phyloP scores from a whole-genome alignment of 2,329 filamentous ascomycete genomes.

The Penicillium vulpinum region DNA sequence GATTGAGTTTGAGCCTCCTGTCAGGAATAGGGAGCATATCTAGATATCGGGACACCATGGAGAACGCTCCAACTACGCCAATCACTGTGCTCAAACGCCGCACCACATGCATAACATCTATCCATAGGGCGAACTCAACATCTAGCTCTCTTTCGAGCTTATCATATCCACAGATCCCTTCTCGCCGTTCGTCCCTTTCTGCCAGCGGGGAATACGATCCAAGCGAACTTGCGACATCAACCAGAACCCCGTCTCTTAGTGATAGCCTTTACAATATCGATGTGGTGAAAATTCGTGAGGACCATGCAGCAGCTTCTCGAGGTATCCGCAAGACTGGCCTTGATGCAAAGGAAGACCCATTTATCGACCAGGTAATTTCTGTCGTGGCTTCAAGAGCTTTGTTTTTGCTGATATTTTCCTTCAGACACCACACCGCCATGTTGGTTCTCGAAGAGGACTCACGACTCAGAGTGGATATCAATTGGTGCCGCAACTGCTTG shows the following conservation, averaged over 20 bases:
- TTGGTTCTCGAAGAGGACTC: neutral
- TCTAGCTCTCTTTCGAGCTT: constrained; percentile 10
- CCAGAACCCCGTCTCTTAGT: constrained; percentile 24
- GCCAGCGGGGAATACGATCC: constrained; percentile 13
- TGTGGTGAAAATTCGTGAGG: constrained; percentile 23
- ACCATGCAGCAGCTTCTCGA: neutral
- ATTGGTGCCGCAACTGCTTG: constrained; percentile 7
- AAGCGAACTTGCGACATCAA: constrained; percentile 19
- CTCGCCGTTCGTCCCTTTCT: constrained; percentile 30
- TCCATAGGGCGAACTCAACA: constrained; percentile 2
- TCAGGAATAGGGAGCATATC: constrained; percentile 23
- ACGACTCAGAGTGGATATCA: constrained; percentile 4
- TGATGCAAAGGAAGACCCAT: constrained; percentile 13
- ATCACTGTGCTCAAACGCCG: constrained; percentile 53
- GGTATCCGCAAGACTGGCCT: neutral
- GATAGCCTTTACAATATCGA: constrained; percentile 22
- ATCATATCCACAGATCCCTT: constrained; percentile 27
- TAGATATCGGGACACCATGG: constrained; percentile 25
- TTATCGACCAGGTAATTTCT: constrained; percentile 15
- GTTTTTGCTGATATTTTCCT: constrained; percentile 5
- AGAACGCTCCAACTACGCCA: constrained; percentile 44
- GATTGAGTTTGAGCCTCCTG: constrained; percentile 29
- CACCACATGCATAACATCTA: constrained; percentile 1
- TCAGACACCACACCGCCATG: constrained; percentile 5
- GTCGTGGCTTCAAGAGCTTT: neutral